Conservation (phyloP, 176 grass and related monocot genomes). For the Poa annua region DNA sequence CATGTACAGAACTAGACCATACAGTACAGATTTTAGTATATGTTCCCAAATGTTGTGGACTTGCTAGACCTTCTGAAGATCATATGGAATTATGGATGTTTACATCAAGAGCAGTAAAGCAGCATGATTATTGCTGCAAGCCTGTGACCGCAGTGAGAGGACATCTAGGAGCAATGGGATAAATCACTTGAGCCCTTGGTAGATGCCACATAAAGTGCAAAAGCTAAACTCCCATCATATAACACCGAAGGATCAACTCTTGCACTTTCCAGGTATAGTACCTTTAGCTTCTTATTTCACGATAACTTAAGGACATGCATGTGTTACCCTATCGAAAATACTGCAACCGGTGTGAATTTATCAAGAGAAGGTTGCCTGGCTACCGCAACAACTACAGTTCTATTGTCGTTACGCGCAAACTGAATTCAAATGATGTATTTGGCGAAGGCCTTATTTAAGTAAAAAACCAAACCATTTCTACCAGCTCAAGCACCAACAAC, state of each 20-base stretch:
- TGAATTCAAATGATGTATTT: background rate
- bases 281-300: background rate
- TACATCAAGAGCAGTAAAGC: background rate
- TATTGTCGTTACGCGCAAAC: background rate
- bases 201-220: background rate
- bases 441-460: background rate
- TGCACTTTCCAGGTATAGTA: constrained; percentile 22
- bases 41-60: background rate
- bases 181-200: background rate
- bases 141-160: background rate
- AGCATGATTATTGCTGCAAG: constrained; percentile 14
- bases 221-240: background rate
- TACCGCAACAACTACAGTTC: background rate
- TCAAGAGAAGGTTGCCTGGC: background rate
- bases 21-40: constrained; percentile 24
- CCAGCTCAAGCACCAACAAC: constrained; percentile 22
- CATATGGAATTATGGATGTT: background rate
- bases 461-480: constrained; percentile 9
- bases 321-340: background rate
- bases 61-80: background rate
- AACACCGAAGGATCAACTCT: constrained; percentile 9
- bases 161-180: background rate
- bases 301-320: constrained; percentile 10
- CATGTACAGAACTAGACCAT: constrained; percentile 12
- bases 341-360: background rate